These are phyloP conservation scores for Trametes pubescens DNA, from an alignment of 1,284 basidiomycete species.

Conservation along the genomic window DNA sequence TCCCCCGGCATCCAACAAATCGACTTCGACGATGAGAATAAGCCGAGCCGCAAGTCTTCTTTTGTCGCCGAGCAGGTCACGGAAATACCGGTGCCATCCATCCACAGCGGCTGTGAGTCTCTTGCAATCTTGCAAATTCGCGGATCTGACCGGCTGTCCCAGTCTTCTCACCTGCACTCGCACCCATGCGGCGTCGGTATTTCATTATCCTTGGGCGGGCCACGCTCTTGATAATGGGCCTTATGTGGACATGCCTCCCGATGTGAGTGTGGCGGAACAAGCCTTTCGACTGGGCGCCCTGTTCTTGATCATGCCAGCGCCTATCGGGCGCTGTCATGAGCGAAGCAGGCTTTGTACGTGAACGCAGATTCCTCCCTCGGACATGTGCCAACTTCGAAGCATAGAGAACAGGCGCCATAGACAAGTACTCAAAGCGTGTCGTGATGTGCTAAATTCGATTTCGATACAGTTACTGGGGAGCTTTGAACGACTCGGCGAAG, in stretches of 20 bases:
- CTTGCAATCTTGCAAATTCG: not conserved
- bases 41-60: constrained; percentile 29
- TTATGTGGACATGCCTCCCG: constrained; percentile 41
- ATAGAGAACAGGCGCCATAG: too few relatives aligned
- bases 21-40: constrained; percentile 25
- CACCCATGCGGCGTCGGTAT: constrained; percentile 34
- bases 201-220: constrained; percentile 35
- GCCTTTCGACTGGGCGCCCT: not conserved
- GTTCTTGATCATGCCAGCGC: not conserved
- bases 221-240: constrained; percentile 32
- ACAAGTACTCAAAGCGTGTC: not conserved
- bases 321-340: not conserved
- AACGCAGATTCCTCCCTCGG: too few relatives aligned
- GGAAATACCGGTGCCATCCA: constrained; percentile 7
- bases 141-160: constrained; percentile 10
- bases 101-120: constrained; percentile 24
- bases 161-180: constrained; percentile 38
- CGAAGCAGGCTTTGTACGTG: too few relatives aligned
- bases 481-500: constrained; percentile 42
- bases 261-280: constrained; percentile 31
- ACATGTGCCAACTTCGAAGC: too few relatives aligned
- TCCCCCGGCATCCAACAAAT: constrained; percentile 27
- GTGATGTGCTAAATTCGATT: not conserved
- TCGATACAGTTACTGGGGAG: constrained; percentile 50
- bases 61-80: constrained; percentile 24